Evolutionary conservation across 192 early-diverging fungal species (phyloP), one percentile per base, ranked within the genome.

Genomic region (Gaertneriomyces sp.): DNA sequence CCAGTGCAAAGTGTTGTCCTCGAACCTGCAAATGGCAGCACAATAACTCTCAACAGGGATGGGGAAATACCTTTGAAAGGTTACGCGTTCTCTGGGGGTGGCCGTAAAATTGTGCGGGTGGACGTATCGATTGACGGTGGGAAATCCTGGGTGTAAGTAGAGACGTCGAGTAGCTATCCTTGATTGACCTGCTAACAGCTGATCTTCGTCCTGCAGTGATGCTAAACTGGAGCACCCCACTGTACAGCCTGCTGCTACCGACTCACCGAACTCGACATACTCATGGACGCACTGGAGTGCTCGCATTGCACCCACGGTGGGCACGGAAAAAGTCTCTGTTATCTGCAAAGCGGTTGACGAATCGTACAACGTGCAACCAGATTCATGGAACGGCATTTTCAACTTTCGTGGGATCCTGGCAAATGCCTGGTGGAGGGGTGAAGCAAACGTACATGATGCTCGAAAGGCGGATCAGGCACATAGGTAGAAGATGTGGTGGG

Each of bases 301-400:
- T 33, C 25, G 14, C 40, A 33, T 25, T 45, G 7, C 74, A 66
- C 3, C 25, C 68, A 41, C 71, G 74, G 33, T 96, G 92, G 91
- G 84, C 91, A 42, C 94, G 94, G 94, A 56, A 16, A 59, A 74
- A 60, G 74, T 86, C 64, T 69, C 85, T 54, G 76, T 96, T 53
- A 81, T 92, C 39, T 88, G 87, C 58, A 85, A 93, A 41, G 94
- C 94, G 8, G 89, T 93, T 63, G 94, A 96, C 69, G 80, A 84
- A 8, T 75, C 82, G 25, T 93, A 93, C 64, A 96, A 96, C 68
- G 87, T 88, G 58, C 94, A 96, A 74, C 94, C 91, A 11, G 85
- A 88, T 65, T 67, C 58, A 19, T 46, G 73, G 16, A 64, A 61
- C n/a, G 70, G 74, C 33, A 64, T 73, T n/a, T 82, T 75, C 54